A percentile compares a stretch with the other conserved stretches of the same genome.
phyloP scores from a whole-genome alignment of 2,329 filamentous ascomycete species.

The Fusarium concolor region DNA sequence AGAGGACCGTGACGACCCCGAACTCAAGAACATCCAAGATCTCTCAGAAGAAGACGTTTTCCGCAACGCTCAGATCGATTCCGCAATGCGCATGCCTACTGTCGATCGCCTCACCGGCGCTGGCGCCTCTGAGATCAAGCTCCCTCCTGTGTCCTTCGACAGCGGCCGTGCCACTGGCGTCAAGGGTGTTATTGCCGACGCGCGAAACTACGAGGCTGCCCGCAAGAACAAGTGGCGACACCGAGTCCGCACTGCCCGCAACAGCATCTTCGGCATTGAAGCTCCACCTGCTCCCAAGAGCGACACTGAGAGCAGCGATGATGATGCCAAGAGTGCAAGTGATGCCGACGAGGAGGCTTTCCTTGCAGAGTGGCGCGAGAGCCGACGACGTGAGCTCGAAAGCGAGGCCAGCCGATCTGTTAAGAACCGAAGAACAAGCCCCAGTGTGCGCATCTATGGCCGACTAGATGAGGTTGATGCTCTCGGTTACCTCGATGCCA shows the following conservation, averaged over 20 bases:
- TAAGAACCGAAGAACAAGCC: slow-evolving; percentile 76
- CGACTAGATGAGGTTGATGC: slow-evolving; percentile 87
- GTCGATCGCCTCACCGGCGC: slow-evolving; percentile 55
- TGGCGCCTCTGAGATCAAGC: slow-evolving; percentile 63
- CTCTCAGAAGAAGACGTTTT: slow-evolving; percentile 67
- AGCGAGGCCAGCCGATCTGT: slow-evolving; percentile 65
- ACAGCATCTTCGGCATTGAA: slow-evolving; percentile 65
- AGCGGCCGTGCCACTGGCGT: slow-evolving; percentile 80
- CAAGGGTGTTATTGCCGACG: slow-evolving; percentile 89
- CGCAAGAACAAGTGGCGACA: slow-evolving; percentile 66
- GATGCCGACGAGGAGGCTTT: slow-evolving; percentile 82
- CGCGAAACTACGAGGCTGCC: slow-evolving; percentile 79
- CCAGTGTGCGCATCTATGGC: slow-evolving; percentile 82
- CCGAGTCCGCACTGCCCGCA: slow-evolving; percentile 63
- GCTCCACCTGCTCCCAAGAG: slow-evolving; percentile 46
- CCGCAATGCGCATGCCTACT: slow-evolving; percentile 73
- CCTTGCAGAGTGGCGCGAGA: slow-evolving; percentile 86
- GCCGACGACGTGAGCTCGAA: slow-evolving; percentile 81
- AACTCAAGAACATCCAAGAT: slow-evolving; percentile 62
- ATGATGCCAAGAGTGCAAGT: slow-evolving; percentile 59
- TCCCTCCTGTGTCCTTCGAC: slow-evolving; percentile 73
- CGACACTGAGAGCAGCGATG: slow-evolving; percentile 61
- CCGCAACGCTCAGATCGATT: slow-evolving; percentile 68
- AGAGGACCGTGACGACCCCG: slow-evolving; percentile 67
- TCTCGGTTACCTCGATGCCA: slow-evolving; percentile 91